Conservation (phyloP, 2,329 filamentous ascomycete genomes). For the Colletotrichum trifolii region DNA sequence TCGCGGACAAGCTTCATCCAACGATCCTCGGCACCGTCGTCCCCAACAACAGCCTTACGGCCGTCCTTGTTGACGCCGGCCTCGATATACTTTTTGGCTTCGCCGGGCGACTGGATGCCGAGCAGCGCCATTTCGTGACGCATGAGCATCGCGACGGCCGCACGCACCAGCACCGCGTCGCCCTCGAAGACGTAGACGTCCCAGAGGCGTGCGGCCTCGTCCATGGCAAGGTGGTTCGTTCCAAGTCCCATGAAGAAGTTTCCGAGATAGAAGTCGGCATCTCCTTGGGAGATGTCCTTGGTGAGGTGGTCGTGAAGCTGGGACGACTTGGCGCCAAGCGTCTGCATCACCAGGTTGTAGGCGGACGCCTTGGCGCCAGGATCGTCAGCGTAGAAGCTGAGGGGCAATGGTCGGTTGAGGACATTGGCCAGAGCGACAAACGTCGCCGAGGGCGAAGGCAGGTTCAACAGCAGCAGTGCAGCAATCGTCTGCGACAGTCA, state of each 20-base stretch:
- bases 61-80: slow-evolving; percentile 38
- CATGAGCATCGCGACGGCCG: slow-evolving; percentile 74
- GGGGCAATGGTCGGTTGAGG: slow-evolving; percentile 78
- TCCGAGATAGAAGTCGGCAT: slow-evolving; percentile 66
- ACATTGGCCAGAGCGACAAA: slow-evolving; percentile 82
- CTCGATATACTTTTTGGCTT: slow-evolving; percentile 54
- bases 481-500: slow-evolving; percentile 69
- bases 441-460: slow-evolving; percentile 69
- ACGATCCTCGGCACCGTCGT: slow-evolving; percentile 59
- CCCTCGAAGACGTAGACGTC: slow-evolving; percentile 88
- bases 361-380: slow-evolving; percentile 74
- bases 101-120: slow-evolving; percentile 55
- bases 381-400: slow-evolving; percentile 81
- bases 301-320: slow-evolving; percentile 73
- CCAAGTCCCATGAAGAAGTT: slow-evolving; percentile 74
- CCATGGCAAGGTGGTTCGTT: slow-evolving; percentile 71
- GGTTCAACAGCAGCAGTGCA: slow-evolving; percentile 78
- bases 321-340: slow-evolving; percentile 72
- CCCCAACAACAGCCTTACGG: slow-evolving; percentile 35
- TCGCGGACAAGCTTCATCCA: slow-evolving; percentile 55
- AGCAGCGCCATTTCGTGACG: slow-evolving; percentile 64
- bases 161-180: slow-evolving; percentile 76
- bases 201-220: slow-evolving; percentile 79
- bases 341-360: slow-evolving; percentile 76
- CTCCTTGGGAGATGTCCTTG: slow-evolving; percentile 55